These are phyloP conservation scores for Leptographium flavum DNA, from an alignment of 2,329 filamentous ascomycete genomes.

Conservation along the genomic window DNA sequence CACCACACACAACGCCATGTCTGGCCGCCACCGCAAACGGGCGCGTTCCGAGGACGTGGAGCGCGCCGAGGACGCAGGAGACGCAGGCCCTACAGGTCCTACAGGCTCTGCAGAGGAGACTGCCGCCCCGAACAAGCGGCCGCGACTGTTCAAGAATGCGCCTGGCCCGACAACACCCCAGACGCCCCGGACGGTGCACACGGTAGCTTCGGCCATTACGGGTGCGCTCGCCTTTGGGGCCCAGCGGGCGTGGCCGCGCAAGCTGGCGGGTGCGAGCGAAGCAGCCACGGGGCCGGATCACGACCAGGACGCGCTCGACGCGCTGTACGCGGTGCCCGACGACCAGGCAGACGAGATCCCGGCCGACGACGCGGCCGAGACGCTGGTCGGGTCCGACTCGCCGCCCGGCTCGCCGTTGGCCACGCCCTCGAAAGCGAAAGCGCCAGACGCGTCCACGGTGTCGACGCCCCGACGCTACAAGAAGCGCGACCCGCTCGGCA, in stretches of 20 bases:
- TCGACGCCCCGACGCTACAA: not conserved
- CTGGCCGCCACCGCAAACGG: constrained; percentile 6
- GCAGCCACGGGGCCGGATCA: not conserved
- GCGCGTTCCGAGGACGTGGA: constrained; percentile 4
- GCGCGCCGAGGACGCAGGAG: no score
- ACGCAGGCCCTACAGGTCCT: no score
- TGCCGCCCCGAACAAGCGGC: constrained; percentile 8
- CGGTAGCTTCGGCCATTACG: constrained; percentile 11
- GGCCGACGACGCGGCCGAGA: not conserved
- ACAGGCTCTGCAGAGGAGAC: no score
- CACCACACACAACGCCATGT: constrained; percentile 4
- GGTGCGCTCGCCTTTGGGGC: constrained; percentile 7
- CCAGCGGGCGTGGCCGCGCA: no score
- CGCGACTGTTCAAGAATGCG: constrained; percentile 3
- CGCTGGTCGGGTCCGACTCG: constrained; percentile 8
- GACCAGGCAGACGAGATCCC: not conserved
- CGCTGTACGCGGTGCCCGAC: constrained; percentile 12
- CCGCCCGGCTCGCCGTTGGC: no score
- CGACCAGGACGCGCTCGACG: constrained; percentile 4
- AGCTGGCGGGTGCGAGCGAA: no score
- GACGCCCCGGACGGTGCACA: constrained; percentile 10
- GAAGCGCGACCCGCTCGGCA: constrained; percentile 7
- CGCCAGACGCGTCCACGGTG: constrained; percentile 3
- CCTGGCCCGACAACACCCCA: constrained; percentile 8
- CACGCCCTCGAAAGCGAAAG: no score